These are phyloP conservation scores for Stellera chamaejasme DNA, from an alignment of 345 rosid species.

Conservation along the genomic window DNA sequence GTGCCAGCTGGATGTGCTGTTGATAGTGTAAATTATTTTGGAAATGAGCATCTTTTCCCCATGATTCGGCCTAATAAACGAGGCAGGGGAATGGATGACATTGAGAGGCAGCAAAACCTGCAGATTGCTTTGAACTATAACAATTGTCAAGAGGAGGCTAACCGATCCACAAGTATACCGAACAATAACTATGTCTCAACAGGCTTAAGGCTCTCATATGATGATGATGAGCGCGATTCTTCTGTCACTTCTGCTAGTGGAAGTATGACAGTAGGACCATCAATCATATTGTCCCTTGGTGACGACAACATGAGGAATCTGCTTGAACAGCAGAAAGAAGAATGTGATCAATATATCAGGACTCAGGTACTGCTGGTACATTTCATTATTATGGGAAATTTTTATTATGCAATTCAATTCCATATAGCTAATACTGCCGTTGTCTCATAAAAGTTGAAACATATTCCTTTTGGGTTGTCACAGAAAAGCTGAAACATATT, in stretches of 20 bases:
- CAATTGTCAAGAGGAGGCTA: conserved; percentile 41
- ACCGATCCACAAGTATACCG: conserved; percentile 32
- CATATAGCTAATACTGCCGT: no score
- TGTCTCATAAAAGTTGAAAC: no score
- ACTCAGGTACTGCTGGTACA: conserved; percentile 36
- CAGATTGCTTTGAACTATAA: conserved; percentile 52
- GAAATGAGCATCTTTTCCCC: conserved; percentile 39
- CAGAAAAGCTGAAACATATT: no score
- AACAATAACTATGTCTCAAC: conserved; percentile 56
- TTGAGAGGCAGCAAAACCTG: conserved; percentile 46
- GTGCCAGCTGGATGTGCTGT: conserved; percentile 43
- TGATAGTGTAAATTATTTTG: conserved; percentile 54
- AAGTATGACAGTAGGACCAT: conserved; percentile 38
- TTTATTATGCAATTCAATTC: no score
- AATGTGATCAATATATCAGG: conserved; percentile 57
- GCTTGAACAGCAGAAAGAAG: conserved; percentile 57
- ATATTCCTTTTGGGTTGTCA: no score
- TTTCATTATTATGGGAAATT: not conserved
- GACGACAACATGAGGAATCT: conserved; percentile 41
- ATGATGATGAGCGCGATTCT: conserved; percentile 64
- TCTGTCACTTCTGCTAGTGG: conserved; percentile 63
- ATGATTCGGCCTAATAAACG: conserved; percentile 37
- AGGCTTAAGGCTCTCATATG: conserved; percentile 61
- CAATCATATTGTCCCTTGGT: conserved; percentile 42
- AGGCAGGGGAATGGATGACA: conserved; percentile 38